A percentile compares a stretch with the other conserved stretches of the same genome.
phyloP scores from a whole-genome alignment of 2,329 filamentous ascomycete species.

The Phyllosticta citribraziliensis region DNA sequence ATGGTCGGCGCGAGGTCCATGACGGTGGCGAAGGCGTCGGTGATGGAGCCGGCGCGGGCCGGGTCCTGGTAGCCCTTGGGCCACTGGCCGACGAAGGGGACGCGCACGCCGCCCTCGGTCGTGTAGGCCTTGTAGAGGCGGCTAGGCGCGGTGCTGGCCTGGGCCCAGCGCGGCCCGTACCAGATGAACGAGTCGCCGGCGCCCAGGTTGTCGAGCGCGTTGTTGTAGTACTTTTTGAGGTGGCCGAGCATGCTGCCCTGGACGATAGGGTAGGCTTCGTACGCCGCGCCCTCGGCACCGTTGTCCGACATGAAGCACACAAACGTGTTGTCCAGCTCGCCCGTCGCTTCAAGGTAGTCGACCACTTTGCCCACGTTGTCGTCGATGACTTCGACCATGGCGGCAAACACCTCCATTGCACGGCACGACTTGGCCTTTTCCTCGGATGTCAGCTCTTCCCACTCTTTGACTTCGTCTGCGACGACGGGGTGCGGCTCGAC shows the following conservation, averaged over 20 bases:
- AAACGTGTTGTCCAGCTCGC: conserved; percentile 54
- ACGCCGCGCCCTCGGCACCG: conserved; percentile 49
- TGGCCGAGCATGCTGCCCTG: conserved; percentile 45
- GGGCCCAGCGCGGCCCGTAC: conserved; percentile 50
- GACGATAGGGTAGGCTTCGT: conserved; percentile 50
- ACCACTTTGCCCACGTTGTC: conserved; percentile 50
- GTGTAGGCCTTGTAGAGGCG: conserved; percentile 39
- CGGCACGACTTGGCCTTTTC: conserved; percentile 40
- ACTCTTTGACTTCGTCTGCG: conserved; percentile 39
- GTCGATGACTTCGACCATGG: conserved; percentile 55
- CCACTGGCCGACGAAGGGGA: conserved; percentile 40
- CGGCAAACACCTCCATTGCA: conserved; percentile 54
- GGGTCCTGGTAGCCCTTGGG: conserved; percentile 5
- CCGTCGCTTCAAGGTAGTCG: conserved; percentile 44
- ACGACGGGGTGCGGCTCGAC: conserved; percentile 44
- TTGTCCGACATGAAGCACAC: conserved; percentile 56
- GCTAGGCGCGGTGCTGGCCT: conserved; percentile 43
- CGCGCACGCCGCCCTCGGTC: conserved; percentile 42
- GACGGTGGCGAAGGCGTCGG: conserved; percentile 40
- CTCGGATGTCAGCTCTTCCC: conserved; percentile 38
- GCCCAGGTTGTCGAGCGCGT: conserved; percentile 49
- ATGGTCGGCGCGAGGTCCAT: conserved; percentile 36
- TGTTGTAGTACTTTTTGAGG: conserved; percentile 49
- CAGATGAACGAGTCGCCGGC: conserved; percentile 49
- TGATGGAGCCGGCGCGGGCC: conserved; percentile 28